A percentile compares a stretch with the other conserved stretches of the same genome.
These are phyloP conservation scores for Extremus antarcticus DNA, from an alignment of 495 filamentous ascomycete species.

Conservation along the genomic window DNA sequence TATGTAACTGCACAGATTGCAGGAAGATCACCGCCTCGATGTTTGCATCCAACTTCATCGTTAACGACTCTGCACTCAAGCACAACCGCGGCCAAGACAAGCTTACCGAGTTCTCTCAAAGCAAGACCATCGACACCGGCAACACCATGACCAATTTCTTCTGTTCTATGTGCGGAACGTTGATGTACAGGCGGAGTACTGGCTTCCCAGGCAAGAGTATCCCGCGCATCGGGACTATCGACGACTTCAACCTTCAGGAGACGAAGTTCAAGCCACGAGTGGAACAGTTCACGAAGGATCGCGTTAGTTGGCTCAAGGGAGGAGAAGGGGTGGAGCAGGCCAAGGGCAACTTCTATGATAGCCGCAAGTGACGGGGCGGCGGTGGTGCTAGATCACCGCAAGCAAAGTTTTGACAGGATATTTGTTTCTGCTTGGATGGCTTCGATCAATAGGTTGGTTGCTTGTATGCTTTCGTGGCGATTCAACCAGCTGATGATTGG, in stretches of 20 bases:
- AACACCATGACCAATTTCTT: conserved; percentile 46
- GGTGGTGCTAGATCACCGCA: background rate
- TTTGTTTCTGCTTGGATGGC: background rate
- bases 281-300: conserved; percentile 35
- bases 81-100: conserved; percentile 39
- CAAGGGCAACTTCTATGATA: background rate
- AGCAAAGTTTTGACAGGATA: background rate
- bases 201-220: conserved; percentile 33
- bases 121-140: conserved; percentile 32
- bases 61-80: conserved; percentile 32
- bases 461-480: too few species aligned
- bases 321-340: conserved; percentile 25
- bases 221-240: conserved; percentile 43
- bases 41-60: conserved; percentile 46
- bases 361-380: background rate
- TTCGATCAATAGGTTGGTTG: too few species aligned
- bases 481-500: too few species aligned
- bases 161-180: conserved; percentile 42
- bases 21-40: conserved; percentile 49
- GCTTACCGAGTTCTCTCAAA: conserved; percentile 34
- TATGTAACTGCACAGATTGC: conserved; percentile 49
- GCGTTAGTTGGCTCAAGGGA: conserved; percentile 32
- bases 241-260: conserved; percentile 44
- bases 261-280: conserved; percentile 38
- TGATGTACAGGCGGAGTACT: conserved; percentile 40